Conservation (phyloP, 306 rosid species). For the Cucurbita maxima region DNA sequence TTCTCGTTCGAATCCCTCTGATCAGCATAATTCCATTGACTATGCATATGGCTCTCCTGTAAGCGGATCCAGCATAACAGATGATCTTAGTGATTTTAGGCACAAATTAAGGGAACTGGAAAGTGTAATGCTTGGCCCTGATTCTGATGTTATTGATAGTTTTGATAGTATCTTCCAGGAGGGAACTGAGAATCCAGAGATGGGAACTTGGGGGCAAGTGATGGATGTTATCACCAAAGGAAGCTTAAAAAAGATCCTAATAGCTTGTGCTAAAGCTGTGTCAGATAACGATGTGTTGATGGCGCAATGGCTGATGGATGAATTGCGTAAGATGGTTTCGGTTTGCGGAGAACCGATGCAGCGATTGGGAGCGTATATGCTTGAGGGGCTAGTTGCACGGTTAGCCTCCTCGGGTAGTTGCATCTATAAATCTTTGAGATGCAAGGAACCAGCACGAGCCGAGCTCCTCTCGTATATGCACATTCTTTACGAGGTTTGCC, state of each 20-base stretch:
- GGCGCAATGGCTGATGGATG: conserved; percentile 73
- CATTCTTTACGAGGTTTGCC: conserved; percentile 80
- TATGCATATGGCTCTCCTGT: conserved; percentile 49
- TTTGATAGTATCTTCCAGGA: conserved; percentile 30
- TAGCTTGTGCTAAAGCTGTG: conserved; percentile 64
- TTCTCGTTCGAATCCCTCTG: conserved; percentile 36
- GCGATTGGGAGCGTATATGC: conserved; percentile 89
- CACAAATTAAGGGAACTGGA: conserved; percentile 77
- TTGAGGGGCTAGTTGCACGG: conserved; percentile 87
- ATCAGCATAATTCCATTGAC: conserved; percentile 45
- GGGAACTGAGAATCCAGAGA: conserved; percentile 31
- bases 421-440: conserved; percentile 57
- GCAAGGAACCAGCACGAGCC: conserved; percentile 71
- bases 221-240: conserved; percentile 48
- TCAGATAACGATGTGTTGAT: conserved; percentile 48
- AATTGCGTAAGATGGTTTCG: conserved; percentile 61
- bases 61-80: conserved; percentile 67
- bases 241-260: conserved; percentile 53
- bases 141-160: conserved; percentile 40
- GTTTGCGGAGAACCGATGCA: conserved; percentile 94
- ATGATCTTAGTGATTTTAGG: conserved; percentile 47
- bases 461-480: conserved; percentile 82
- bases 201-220: conserved; percentile 61
- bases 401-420: conserved; percentile 52
- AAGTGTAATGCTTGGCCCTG: conserved; percentile 82